phyloP scores from a whole-genome alignment of 2,329 filamentous ascomycete species.

The Alternaria sp. region DNA sequence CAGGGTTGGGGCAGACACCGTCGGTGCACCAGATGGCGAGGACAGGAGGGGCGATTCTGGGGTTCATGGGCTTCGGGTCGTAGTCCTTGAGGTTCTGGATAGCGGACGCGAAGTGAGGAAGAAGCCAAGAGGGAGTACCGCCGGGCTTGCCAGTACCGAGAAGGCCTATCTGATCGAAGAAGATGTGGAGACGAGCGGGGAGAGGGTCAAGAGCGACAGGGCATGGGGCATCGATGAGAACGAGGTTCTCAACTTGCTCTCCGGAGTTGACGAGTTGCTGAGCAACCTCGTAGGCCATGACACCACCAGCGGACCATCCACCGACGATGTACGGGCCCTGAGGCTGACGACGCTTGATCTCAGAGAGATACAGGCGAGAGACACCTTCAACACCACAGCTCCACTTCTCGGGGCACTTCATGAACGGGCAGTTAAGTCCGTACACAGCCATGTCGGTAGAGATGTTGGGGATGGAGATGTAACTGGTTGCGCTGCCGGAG shows the following conservation, averaged over 20 bases:
- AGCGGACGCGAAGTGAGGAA: slow-evolving; percentile 74
- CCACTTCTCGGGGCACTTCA: slow-evolving; percentile 71
- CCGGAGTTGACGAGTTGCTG: slow-evolving; percentile 56
- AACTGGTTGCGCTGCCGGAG: slow-evolving; percentile 70
- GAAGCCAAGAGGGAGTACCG: slow-evolving; percentile 74
- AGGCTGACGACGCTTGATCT: slow-evolving; percentile 75
- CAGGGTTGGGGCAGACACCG: slow-evolving; percentile 71
- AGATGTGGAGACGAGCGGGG: slow-evolving; percentile 67
- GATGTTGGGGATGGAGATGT: slow-evolving; percentile 65
- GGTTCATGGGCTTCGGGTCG: slow-evolving; percentile 67
- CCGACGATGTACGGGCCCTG: slow-evolving; percentile 63
- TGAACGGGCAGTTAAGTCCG: slow-evolving; percentile 72
- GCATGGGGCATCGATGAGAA: slow-evolving; percentile 61
- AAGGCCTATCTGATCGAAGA: slow-evolving; percentile 75
- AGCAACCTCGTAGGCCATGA: slow-evolving; percentile 60
- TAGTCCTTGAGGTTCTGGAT: slow-evolving; percentile 74
- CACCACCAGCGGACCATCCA: slow-evolving; percentile 63
- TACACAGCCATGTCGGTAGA: slow-evolving; percentile 58
- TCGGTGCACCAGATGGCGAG: slow-evolving; percentile 75
- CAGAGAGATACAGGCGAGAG: slow-evolving; percentile 68
- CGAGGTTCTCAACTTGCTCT: slow-evolving; percentile 58
- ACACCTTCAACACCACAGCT: slow-evolving; percentile 70
- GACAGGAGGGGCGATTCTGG: slow-evolving; percentile 65
- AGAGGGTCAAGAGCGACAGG: slow-evolving; percentile 59
- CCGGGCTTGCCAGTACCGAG: slow-evolving; percentile 66